A percentile compares a stretch with the other conserved stretches of the same genome.
Evolutionary conservation across 306 rosid genomes (phyloP).

Genomic region (Dalbergia cultrata): DNA sequence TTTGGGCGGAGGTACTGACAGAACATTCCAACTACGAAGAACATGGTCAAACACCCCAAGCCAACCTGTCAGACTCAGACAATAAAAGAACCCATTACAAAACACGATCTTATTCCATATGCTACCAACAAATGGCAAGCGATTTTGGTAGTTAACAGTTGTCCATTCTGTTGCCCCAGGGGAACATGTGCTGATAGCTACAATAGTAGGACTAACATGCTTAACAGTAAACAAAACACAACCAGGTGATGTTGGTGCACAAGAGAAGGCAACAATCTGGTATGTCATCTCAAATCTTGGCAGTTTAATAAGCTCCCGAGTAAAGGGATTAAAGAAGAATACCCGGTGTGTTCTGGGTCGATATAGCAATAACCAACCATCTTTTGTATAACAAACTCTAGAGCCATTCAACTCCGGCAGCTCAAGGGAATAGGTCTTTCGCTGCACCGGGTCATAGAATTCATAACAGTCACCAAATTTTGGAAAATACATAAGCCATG

Average conservation of each 20-base stretch:
- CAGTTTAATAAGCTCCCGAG: conserved; percentile 65
- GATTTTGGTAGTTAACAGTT: conserved; percentile 77
- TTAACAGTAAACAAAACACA: conserved; percentile 84
- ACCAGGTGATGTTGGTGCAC: conserved; percentile 76
- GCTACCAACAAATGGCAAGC: conserved; percentile 93
- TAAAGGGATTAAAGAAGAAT: conserved; percentile 84
- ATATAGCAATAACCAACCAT: conserved; percentile 85
- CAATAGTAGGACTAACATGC: conserved; percentile 79
- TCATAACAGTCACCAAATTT: conserved; percentile 71
- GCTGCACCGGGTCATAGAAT: conserved; percentile 77
- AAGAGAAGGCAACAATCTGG: conserved; percentile 88
- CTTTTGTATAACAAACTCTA: conserved; percentile 83
- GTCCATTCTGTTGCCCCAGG: conserved; percentile 84
- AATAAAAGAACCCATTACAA: conserved; percentile 79
- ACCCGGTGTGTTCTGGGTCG: conserved; percentile 68
- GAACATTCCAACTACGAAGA: conserved; percentile 76
- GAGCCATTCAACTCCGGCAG: conserved; percentile 81
- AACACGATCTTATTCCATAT: conserved; percentile 90
- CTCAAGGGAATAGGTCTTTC: conserved; percentile 64
- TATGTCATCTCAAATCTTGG: conserved; percentile 86
- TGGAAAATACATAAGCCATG: conserved; percentile 86
- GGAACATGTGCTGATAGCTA: conserved; percentile 81
- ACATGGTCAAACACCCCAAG: conserved; percentile 76
- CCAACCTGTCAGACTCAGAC: conserved; percentile 93
- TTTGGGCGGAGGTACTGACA: conserved; percentile 83